phyloP scores from a whole-genome alignment of 2,329 filamentous ascomycete genomes.

The Sporothrix pseudoabietina region DNA sequence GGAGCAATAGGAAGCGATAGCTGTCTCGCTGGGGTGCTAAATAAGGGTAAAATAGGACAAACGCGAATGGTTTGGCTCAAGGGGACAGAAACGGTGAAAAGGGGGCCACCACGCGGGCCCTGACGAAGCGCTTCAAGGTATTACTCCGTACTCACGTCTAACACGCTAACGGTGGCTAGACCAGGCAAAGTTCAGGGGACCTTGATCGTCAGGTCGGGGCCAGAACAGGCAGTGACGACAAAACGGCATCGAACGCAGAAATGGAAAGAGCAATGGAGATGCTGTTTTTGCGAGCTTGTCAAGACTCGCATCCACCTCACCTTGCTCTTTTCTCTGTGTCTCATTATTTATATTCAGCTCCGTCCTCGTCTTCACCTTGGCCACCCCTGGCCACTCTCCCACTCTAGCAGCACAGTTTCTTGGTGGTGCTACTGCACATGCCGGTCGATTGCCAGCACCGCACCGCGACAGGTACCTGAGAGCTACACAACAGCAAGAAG shows the following conservation, averaged over 20 bases:
- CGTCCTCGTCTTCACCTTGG: neutral
- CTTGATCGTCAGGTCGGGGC: neutral
- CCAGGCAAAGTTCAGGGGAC: neutral
- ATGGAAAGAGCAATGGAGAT: neutral
- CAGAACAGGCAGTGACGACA: neutral
- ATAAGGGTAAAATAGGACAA: neutral
- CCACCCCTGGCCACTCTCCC: neutral
- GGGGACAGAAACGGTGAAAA: neutral
- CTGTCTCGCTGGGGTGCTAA: neutral
- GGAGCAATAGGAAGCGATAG: neutral
- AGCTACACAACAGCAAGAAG: constrained; percentile 24
- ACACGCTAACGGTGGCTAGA: neutral
- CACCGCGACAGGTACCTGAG: constrained; percentile 23
- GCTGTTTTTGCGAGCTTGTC: constrained; percentile 18
- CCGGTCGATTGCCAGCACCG: constrained; percentile 18
- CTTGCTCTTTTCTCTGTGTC: neutral
- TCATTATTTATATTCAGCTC: neutral
- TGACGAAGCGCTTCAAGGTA: neutral
- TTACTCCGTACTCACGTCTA: neutral
- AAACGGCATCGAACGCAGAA: neutral
- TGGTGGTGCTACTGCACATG: constrained; percentile 29
- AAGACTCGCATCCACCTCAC: neutral
- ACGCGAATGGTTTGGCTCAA: neutral
- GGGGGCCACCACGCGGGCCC: neutral
- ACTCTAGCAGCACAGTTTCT: constrained; percentile 12